A percentile compares a stretch with the other conserved stretches of the same genome.
phyloP scores from a whole-genome alignment of 768 basidiomycete species.

The Collybia sp. region DNA sequence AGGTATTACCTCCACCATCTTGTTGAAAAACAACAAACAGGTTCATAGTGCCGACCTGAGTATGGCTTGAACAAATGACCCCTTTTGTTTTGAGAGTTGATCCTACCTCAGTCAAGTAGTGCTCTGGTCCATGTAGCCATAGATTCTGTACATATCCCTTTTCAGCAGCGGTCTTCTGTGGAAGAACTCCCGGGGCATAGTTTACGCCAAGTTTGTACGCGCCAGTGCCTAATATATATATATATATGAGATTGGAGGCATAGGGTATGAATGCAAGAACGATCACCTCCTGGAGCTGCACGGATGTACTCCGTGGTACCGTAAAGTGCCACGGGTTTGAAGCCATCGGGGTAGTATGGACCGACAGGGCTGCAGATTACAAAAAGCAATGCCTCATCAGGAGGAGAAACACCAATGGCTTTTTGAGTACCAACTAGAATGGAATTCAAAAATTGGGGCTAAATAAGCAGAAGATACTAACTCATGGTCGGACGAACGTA shows the following conservation, averaged over 20 bases:
- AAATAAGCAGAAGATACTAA: slow-evolving; percentile 14
- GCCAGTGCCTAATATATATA: slow-evolving; percentile 58
- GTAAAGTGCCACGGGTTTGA: slow-evolving; percentile 87
- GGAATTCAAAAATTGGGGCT: neutral
- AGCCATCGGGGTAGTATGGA: slow-evolving; percentile 81
- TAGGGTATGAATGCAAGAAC: neutral
- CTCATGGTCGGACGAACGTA: slow-evolving; percentile 86
- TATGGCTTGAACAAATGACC: slow-evolving; percentile 26
- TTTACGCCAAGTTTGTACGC: slow-evolving; percentile 85
- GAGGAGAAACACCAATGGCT: slow-evolving; percentile 67
- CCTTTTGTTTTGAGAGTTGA: neutral
- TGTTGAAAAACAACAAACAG: slow-evolving; percentile 77
- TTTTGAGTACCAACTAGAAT: slow-evolving; percentile 70
- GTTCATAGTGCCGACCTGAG: slow-evolving; percentile 89
- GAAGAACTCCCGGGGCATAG: slow-evolving; percentile 85
- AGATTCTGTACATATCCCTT: slow-evolving; percentile 86
- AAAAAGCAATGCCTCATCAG: slow-evolving; percentile 79
- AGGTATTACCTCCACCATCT: slow-evolving; percentile 47
- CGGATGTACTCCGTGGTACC: slow-evolving; percentile 83
- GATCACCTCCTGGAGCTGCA: slow-evolving; percentile 77
- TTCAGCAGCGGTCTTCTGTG: slow-evolving; percentile 72
- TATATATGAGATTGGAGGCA: neutral
- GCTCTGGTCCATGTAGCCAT: slow-evolving; percentile 79
- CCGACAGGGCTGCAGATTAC: slow-evolving; percentile 82
- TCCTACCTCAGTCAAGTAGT: slow-evolving; percentile 45